Evolutionary conservation across 2,329 filamentous ascomycete genomes (phyloP).

Genomic region (Verticillium isaacii): DNA sequence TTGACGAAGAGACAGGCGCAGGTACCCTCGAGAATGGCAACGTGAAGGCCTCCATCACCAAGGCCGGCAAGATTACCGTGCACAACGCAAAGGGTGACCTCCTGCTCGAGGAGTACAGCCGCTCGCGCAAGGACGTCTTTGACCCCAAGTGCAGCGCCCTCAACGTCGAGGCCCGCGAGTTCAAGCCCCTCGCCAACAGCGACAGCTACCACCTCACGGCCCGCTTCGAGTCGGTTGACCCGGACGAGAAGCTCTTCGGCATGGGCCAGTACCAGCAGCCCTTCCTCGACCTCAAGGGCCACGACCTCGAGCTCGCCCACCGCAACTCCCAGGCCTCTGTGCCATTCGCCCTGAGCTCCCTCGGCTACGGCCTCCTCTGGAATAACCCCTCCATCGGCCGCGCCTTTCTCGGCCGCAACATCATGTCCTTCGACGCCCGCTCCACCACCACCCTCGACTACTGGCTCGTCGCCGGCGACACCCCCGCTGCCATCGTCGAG

Average conservation of each 20-base stretch:
- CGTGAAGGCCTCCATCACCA: conserved; percentile 21
- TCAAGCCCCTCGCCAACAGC: conserved; percentile 42
- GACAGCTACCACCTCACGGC: conserved; percentile 47
- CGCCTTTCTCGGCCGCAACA: conserved; percentile 53
- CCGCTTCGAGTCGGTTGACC: conserved; percentile 48
- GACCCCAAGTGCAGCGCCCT: conserved; percentile 54
- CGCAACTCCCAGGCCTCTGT: conserved; percentile 59
- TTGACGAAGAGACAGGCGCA: conserved; percentile 15
- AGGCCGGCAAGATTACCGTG: conserved; percentile 23
- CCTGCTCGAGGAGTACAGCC: conserved; percentile 25
- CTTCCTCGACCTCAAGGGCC: conserved; percentile 52
- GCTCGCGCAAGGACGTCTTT: conserved; percentile 21
- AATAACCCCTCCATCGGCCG: conserved; percentile 57
- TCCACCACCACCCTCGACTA: conserved; percentile 53
- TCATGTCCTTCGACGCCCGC: conserved; percentile 53
- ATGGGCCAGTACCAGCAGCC: conserved; percentile 64
- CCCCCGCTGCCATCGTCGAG: conserved; percentile 46
- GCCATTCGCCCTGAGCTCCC: conserved; percentile 52
- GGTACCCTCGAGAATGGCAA: conserved; percentile 22
- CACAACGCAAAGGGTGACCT: conserved; percentile 19
- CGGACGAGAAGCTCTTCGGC: conserved; percentile 53
- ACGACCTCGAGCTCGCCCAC: conserved; percentile 56
- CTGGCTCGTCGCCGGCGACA: conserved; percentile 53
- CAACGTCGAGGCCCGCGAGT: conserved; percentile 49
- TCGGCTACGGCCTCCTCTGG: conserved; percentile 58